Evolutionary conservation across 2,329 filamentous ascomycete genomes (phyloP).

Genomic region (Pseudogymnoascus sp.): DNA sequence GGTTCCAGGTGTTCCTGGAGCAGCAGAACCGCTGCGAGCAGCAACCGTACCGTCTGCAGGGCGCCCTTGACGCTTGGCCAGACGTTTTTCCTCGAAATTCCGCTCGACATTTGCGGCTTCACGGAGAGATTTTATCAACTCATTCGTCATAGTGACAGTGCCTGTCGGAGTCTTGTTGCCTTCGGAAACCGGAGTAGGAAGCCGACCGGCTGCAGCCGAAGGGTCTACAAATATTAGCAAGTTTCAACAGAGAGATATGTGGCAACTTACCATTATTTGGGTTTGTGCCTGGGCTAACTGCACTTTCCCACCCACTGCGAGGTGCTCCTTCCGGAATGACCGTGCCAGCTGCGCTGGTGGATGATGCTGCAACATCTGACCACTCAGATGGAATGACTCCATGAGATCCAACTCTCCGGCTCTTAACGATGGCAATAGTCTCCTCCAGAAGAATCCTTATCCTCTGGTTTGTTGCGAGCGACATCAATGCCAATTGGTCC

Average conservation of each 20-base stretch:
- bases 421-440: slow-evolving; percentile 60
- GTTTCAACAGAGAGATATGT: slow-evolving; percentile 19
- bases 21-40: slow-evolving; percentile 41
- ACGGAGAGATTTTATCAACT: slow-evolving; percentile 46
- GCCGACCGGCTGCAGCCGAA: slow-evolving; percentile 29
- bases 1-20: slow-evolving; percentile 53
- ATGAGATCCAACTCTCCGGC: slow-evolving; percentile 69
- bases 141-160: slow-evolving; percentile 33
- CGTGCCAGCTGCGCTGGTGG: slow-evolving; percentile 30
- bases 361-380: slow-evolving; percentile 57
- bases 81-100: slow-evolving; percentile 63
- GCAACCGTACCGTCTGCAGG: slow-evolving; percentile 38
- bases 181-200: slow-evolving; percentile 41
- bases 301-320: slow-evolving; percentile 38
- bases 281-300: slow-evolving; percentile 46
- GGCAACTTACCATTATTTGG: slow-evolving; percentile 51
- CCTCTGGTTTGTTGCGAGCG: slow-evolving; percentile 74
- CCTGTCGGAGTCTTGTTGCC: slow-evolving; percentile 41
- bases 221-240: slow-evolving; percentile 30
- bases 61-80: slow-evolving; percentile 59
- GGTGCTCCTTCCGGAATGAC: slow-evolving; percentile 19
- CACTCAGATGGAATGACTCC: slow-evolving; percentile 72
- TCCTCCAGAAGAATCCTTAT: slow-evolving; percentile 71
- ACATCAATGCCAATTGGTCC: slow-evolving; percentile 76
- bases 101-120: slow-evolving; percentile 58